These are phyloP conservation scores for Diaporthe batatas DNA, from an alignment of 2,329 filamentous ascomycete species.

Conservation along the genomic window DNA sequence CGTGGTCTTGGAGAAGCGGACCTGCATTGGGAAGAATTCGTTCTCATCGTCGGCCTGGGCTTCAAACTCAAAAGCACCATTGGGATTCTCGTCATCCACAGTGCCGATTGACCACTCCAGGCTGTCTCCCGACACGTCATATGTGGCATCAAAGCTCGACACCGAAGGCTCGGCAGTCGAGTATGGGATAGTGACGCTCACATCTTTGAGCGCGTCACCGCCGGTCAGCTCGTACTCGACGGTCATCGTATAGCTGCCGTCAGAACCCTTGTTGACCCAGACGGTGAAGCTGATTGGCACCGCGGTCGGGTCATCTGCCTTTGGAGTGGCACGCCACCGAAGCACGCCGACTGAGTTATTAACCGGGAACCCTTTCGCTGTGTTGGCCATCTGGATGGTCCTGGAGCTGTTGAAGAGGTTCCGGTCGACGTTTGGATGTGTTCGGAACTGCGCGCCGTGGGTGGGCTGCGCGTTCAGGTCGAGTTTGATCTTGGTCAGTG, in stretches of 20 bases:
- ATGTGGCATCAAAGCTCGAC: slow-evolving; percentile 92
- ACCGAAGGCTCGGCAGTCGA: slow-evolving; percentile 86
- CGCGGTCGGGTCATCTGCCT: slow-evolving; percentile 82
- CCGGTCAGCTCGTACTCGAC: slow-evolving; percentile 96
- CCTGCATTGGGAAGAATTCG: slow-evolving; percentile 98
- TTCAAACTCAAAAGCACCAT: slow-evolving; percentile 95
- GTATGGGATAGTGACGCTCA: slow-evolving; percentile 90
- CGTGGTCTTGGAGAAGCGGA: slow-evolving; percentile 86
- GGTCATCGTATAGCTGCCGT: slow-evolving; percentile 87
- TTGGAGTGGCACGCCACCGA: slow-evolving; percentile 89
- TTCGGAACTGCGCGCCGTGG: slow-evolving; percentile 90
- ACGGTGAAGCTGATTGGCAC: slow-evolving; percentile 97
- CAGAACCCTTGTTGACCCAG: slow-evolving; percentile 91
- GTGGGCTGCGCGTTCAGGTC: slow-evolving; percentile 81
- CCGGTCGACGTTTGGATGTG: slow-evolving; percentile 97
- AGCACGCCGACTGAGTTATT: slow-evolving; percentile 95
- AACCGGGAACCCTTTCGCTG: slow-evolving; percentile 88
- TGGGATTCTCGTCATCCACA: slow-evolving; percentile 85
- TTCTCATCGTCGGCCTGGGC: slow-evolving; percentile 88
- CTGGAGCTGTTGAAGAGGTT: slow-evolving; percentile 85
- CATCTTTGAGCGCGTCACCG: slow-evolving; percentile 82
- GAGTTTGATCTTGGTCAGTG: slow-evolving; percentile 92
- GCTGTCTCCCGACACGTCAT: slow-evolving; percentile 92
- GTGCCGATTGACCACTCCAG: slow-evolving; percentile 94
- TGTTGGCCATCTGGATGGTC: slow-evolving; percentile 90